A percentile compares a stretch with the other conserved stretches of the same genome.
Evolutionary conservation across 2,329 filamentous ascomycete species (phyloP).

Genomic region (Penicillium brevicompactum): DNA sequence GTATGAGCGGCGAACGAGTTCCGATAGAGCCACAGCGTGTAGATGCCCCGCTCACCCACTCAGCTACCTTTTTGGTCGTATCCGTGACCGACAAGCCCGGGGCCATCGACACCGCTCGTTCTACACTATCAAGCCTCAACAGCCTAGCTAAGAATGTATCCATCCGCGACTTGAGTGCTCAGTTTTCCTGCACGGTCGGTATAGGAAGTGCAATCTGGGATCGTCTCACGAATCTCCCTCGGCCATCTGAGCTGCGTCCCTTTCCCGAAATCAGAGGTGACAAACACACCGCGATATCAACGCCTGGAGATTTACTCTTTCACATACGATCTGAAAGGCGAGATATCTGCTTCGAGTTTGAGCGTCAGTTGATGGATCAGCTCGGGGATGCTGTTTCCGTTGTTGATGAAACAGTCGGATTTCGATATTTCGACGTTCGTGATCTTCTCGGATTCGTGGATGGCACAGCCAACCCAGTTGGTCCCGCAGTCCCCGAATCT

Average conservation of each 20-base stretch:
- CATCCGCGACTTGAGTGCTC: slow-evolving; percentile 50
- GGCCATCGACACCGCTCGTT: slow-evolving; percentile 47
- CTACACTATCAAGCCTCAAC: slow-evolving; percentile 47
- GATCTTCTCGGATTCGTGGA: slow-evolving; percentile 64
- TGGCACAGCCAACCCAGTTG: slow-evolving; percentile 61
- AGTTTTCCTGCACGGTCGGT: slow-evolving; percentile 57
- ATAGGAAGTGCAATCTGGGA: slow-evolving; percentile 59
- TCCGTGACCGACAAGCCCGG: slow-evolving; percentile 39
- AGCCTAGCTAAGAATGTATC: slow-evolving; percentile 57
- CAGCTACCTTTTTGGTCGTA: slow-evolving; percentile 58
- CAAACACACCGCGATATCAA: slow-evolving; percentile 56
- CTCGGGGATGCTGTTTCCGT: slow-evolving; percentile 53
- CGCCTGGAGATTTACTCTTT: slow-evolving; percentile 60
- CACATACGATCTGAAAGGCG: slow-evolving; percentile 61
- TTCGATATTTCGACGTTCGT: slow-evolving; percentile 62
- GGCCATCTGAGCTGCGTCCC: slow-evolving; percentile 55
- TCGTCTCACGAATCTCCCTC: slow-evolving; percentile 45
- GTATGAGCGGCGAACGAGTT: slow-evolving; percentile 25
- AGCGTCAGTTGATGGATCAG: slow-evolving; percentile 55
- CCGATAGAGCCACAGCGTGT: slow-evolving; percentile 49
- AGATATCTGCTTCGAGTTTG: slow-evolving; percentile 62
- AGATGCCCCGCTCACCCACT: slow-evolving; percentile 55
- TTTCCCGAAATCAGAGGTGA: slow-evolving; percentile 53
- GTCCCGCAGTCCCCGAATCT: slow-evolving; percentile 45
- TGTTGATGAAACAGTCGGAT: slow-evolving; percentile 58